These are phyloP conservation scores for Acanthamoeba quina DNA, from an alignment of 208 protist species.

Conservation along the genomic window DNA sequence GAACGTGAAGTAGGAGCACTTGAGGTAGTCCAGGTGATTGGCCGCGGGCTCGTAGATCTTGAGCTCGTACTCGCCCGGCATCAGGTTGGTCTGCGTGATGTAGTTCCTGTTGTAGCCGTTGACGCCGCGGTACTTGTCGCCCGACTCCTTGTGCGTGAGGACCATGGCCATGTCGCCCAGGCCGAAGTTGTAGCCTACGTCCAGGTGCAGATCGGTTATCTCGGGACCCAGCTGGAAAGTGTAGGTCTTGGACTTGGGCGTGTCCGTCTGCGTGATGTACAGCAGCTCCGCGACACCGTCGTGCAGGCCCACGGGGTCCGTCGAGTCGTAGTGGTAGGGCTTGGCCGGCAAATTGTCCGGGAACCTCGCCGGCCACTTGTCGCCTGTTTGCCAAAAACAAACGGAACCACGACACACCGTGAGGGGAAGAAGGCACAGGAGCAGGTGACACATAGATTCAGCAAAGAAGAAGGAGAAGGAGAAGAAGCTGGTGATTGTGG, in stretches of 20 bases:
- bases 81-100: constrained; percentile 20
- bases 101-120: constrained; percentile 73
- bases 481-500: neutral
- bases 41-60: constrained; percentile 65
- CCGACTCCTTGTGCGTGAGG: constrained; percentile 53
- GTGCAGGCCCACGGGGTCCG: neutral
- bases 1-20: constrained; percentile 76
- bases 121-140: constrained; percentile 50
- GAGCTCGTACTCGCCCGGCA: constrained; percentile 58
- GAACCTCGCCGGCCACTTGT: constrained; percentile 64
- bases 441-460: neutral
- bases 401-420: neutral
- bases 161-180: constrained; percentile 72
- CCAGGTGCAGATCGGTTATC: constrained; percentile 41
- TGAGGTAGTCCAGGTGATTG: constrained; percentile 55
- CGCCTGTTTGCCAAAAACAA: constrained; percentile 18
- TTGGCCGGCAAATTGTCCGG: constrained; percentile 66
- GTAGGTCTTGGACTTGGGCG: constrained; percentile 49
- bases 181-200: constrained; percentile 73
- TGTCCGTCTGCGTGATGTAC: constrained; percentile 52
- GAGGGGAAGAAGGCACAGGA: neutral
- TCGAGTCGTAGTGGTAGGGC: constrained; percentile 71
- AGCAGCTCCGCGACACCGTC: constrained; percentile 44
- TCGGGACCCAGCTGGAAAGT: constrained; percentile 67
- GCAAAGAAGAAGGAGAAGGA: neutral